phyloP scores from a whole-genome alignment of 208 protist species.

The Lotmaria passim region DNA sequence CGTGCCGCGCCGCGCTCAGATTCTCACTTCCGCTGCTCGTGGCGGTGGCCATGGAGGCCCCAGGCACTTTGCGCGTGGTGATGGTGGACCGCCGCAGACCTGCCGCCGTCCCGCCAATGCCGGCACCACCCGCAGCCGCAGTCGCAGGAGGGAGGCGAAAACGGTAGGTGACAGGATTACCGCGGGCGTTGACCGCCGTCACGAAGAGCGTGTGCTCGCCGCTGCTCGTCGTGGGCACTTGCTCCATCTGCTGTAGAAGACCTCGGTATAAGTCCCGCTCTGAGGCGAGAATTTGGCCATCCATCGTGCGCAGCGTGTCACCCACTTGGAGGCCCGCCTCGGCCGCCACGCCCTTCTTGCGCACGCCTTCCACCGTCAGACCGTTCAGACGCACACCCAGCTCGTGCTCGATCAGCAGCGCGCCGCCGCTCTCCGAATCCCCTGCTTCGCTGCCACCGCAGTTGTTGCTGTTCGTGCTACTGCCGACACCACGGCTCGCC shows the following conservation, averaged over 20 bases:
- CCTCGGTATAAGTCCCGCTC: conserved; percentile 13
- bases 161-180: conserved; percentile 28
- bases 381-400: conserved; percentile 27
- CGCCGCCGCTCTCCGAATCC: neutral
- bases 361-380: conserved; percentile 16
- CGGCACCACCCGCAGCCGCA: too few species aligned
- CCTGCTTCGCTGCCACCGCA: neutral
- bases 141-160: conserved; percentile 28
- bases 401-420: conserved; percentile 7
- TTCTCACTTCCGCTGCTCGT: conserved; percentile 1
- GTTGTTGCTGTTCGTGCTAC: conserved; percentile 5
- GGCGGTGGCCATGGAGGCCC: neutral
- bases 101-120: too few species aligned
- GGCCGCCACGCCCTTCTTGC: conserved; percentile 20
- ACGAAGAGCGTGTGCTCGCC: conserved; percentile 20
- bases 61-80: neutral
- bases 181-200: conserved; percentile 22
- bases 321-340: conserved; percentile 36
- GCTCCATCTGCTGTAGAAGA: conserved; percentile 22
- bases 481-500: neutral
- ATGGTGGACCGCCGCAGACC: neutral
- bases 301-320: conserved; percentile 34
- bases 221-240: neutral
- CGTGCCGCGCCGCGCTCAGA: neutral
- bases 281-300: conserved; percentile 23